A percentile compares a stretch with the other conserved stretches of the same genome.
Evolutionary conservation across 129 eudicot species (phyloP).

Genomic region (Glebionis coronaria): DNA sequence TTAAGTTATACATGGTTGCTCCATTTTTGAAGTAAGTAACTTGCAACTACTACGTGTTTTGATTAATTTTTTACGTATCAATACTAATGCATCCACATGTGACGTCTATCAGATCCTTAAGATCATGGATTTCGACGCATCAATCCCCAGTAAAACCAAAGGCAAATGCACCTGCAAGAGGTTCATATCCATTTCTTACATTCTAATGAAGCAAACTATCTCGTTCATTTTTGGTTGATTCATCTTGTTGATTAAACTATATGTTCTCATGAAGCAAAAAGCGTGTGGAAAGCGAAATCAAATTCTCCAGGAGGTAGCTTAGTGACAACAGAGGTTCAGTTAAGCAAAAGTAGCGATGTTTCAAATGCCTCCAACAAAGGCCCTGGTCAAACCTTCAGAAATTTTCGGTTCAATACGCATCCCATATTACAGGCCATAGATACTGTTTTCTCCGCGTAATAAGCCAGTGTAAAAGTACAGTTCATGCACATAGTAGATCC

Average conservation of each 20-base stretch:
- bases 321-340: conserved; percentile 38
- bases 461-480: not conserved
- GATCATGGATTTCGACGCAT: too few relatives aligned
- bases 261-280: conserved; percentile 35
- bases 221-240: not conserved
- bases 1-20: too few relatives aligned
- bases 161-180: too few relatives aligned
- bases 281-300: conserved; percentile 69
- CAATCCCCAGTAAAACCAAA: too few relatives aligned
- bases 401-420: conserved; percentile 52
- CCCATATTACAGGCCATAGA: conserved; percentile 58
- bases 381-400: conserved; percentile 62
- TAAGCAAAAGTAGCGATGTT: conserved; percentile 1
- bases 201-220: too few relatives aligned
- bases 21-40: too few relatives aligned
- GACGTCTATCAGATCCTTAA: too few relatives aligned
- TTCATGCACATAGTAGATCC: conserved; percentile 3
- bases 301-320: conserved; percentile 54
- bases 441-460: conserved; percentile 29
- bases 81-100: too few relatives aligned
- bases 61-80: too few relatives aligned
- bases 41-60: too few relatives aligned
- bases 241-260: not conserved
- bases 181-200: too few relatives aligned
- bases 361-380: conserved; percentile 21